Percentiles rank a stretch among this genome's conserved stretches.
Conservation (phyloP, 2,329 filamentous ascomycete species). For the Phaeoacremonium minimum region DNA sequence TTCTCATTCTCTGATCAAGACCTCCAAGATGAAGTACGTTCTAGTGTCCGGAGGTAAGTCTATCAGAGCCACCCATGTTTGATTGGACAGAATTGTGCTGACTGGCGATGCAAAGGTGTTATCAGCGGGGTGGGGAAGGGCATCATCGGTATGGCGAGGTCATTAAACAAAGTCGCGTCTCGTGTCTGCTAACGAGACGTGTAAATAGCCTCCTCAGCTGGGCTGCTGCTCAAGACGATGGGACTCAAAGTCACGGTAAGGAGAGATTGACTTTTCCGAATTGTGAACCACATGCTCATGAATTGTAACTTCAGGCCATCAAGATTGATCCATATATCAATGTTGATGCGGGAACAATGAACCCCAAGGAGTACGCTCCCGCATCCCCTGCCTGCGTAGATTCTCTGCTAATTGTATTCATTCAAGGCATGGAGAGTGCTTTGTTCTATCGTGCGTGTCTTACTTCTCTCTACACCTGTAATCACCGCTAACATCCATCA, state of each 20-base stretch:
- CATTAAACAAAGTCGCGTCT: constrained; percentile 6
- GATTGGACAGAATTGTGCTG: no score
- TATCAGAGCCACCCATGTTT: no score
- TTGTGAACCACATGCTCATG: constrained; percentile 61
- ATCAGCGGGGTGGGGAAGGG: constrained; percentile 12
- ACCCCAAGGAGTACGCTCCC: constrained; percentile 26
- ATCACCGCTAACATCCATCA: constrained; percentile 2
- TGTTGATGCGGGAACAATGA: constrained; percentile 27
- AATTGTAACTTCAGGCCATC: constrained; percentile 19
- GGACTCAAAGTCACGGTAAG: constrained; percentile 68
- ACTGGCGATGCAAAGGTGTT: no score
- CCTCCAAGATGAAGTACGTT: constrained; percentile 12
- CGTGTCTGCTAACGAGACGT: neutral
- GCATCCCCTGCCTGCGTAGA: neutral
- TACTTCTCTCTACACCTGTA: neutral
- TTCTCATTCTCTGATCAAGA: no score
- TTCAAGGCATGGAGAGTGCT: constrained; percentile 77
- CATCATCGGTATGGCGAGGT: constrained; percentile 10
- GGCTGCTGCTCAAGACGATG: constrained; percentile 73
- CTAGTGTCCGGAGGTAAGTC: constrained; percentile 12
- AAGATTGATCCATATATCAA: constrained; percentile 50
- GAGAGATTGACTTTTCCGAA: constrained; percentile 56
- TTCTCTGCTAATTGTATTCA: neutral
- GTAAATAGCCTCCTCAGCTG: constrained; percentile 20
- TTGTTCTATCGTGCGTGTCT: constrained; percentile 58